Evolutionary conservation across 2,329 filamentous ascomycete species (phyloP).

Genomic region (Pestalotiopsis fici): DNA sequence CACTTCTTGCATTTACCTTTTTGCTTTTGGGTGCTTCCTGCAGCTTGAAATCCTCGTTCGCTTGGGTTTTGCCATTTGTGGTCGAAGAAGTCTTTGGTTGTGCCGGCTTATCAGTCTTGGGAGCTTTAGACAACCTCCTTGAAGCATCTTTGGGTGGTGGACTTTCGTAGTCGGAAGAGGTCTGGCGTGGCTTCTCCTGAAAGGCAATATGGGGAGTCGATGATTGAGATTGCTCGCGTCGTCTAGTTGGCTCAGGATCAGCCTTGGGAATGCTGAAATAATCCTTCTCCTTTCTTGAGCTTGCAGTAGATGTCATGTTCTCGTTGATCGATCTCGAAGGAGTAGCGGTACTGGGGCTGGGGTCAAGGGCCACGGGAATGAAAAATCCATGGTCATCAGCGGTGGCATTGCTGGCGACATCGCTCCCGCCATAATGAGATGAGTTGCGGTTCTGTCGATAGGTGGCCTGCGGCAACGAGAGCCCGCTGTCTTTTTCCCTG

Average conservation of each 20-base stretch:
- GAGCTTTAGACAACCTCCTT: conserved; percentile 50
- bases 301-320: conserved; percentile 39
- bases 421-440: conserved; percentile 56
- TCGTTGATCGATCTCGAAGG: conserved; percentile 58
- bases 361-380: conserved; percentile 75
- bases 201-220: conserved; percentile 89
- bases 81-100: conserved; percentile 40
- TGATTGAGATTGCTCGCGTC: conserved; percentile 48
- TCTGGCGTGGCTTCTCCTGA: conserved; percentile 76
- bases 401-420: conserved; percentile 39
- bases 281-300: conserved; percentile 54
- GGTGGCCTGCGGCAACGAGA: conserved; percentile 72
- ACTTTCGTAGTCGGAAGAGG: conserved; percentile 61
- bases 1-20: conserved; percentile 44
- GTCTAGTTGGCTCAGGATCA: conserved; percentile 37
- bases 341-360: conserved; percentile 58
- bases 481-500: conserved; percentile 53
- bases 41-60: conserved; percentile 69
- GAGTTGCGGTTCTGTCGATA: conserved; percentile 81
- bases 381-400: conserved; percentile 71
- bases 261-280: conserved; percentile 56
- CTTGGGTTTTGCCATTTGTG: conserved; percentile 34
- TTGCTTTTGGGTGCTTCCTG: conserved; percentile 77
- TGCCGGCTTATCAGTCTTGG: conserved; percentile 33
- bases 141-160: conserved; percentile 50